Base-by-base conservation (phyloP, 2,329 filamentous ascomycete species). In the Diaporthe batatas region DNA sequence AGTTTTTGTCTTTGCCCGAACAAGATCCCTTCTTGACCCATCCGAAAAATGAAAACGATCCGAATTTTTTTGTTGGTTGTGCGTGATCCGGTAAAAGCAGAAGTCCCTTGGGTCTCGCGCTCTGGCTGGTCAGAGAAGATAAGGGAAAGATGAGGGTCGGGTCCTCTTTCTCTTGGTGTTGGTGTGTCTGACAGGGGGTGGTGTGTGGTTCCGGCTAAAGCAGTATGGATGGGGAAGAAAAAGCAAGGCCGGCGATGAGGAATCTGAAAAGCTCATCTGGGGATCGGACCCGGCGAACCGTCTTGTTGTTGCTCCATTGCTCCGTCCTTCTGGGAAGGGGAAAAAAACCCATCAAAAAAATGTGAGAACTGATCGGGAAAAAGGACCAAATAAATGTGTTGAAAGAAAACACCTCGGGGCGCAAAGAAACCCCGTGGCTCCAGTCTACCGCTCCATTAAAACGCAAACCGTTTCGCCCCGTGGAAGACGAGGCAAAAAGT, bases 221-320 rank as follows among this genome's bases (percentile, higher is more conserved):
- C 62, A 67, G 55, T 29, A 29, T 39, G 68, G 42, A 53, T 49
- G 47, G 44, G 68, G 49, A 53, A 42, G 47, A 51, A 72, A 62
- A 68, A 59, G 54, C 69, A 73, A 34, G 67, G 36, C 51, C 71
- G 36, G 32, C 47, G 47, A 53, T 67, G 62, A 32, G 62, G 54
- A 59, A 55, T 72, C 57, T 34, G 49, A 58, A 65, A 55, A 71
- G 25, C 18, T 62, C 47, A 65, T 29, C 34, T 34, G 62, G 42
- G 39, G 64, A 71, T 70, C 58, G 70, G 72, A 75, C 73, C 70
- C 74, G 70, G 67, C 64, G 58, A 62, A 73, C 70, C 68, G 71
- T 74, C 72, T 72, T 72, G 36, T 67, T 65, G 58, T 70, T 62
- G 73, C 70, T 70, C 73, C 73, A 39, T 71, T 73, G 65, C 73